phyloP scores from a whole-genome alignment of 1,284 basidiomycete species.

The Rhodotorula sp. region DNA sequence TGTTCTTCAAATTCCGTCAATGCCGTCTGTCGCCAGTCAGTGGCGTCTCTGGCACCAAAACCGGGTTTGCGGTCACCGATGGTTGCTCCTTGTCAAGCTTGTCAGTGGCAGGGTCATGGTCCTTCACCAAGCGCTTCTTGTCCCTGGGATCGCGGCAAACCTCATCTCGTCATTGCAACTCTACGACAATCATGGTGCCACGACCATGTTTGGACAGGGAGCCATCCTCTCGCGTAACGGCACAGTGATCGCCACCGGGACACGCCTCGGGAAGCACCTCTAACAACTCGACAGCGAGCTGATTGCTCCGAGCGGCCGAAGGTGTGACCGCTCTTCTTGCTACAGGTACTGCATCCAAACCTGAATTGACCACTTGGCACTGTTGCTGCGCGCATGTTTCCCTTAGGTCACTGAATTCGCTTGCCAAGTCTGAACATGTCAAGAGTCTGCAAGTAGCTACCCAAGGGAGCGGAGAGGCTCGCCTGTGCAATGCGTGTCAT shows the following conservation, averaged over 20 bases:
- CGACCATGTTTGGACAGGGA: neutral
- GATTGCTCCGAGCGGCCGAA: neutral
- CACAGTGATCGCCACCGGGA: neutral
- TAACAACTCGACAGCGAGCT: constrained; percentile 3
- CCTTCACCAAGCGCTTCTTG: neutral
- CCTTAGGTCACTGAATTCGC: too few relatives aligned
- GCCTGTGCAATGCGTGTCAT: too few relatives aligned
- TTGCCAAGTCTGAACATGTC: too few relatives aligned
- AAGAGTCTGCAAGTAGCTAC: too few relatives aligned
- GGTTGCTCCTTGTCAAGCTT: neutral
- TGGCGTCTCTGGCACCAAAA: neutral
- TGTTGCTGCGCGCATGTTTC: too few relatives aligned
- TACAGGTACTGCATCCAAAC: too few relatives aligned
- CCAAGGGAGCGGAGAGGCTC: too few relatives aligned
- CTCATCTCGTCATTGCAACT: neutral
- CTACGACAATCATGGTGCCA: neutral
- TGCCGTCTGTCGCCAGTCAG: constrained; percentile 7
- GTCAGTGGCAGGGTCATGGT: neutral
- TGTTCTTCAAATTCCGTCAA: neutral
- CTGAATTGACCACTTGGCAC: too few relatives aligned
- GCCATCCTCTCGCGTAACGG: neutral
- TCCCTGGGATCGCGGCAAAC: neutral
- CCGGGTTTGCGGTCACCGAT: constrained; percentile 1
- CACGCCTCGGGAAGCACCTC: constrained; percentile 3
- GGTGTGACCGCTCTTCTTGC: neutral